Evolutionary conservation across 1,139 yeast genomes (phyloP).

Genomic region (Pichia sp.): DNA sequence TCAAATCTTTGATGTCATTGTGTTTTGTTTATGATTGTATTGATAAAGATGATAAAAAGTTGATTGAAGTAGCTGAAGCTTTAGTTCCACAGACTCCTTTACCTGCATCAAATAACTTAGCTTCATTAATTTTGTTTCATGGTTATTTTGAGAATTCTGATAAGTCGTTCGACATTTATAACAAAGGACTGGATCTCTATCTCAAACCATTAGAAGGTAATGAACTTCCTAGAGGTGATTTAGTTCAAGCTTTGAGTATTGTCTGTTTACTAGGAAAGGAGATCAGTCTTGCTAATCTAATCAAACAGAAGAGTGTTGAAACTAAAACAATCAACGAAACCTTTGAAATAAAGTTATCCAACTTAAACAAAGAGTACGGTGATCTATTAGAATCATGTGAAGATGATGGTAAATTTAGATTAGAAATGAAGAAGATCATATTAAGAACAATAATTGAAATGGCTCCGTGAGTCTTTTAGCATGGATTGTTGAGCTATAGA

Average conservation of each 20-base stretch:
- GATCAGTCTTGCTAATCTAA: slow-evolving; percentile 52
- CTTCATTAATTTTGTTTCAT: slow-evolving; percentile 39
- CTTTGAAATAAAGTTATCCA: slow-evolving; percentile 37
- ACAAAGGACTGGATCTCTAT: slow-evolving; percentile 29
- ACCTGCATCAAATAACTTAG: slow-evolving; percentile 34
- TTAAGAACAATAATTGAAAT: slow-evolving; percentile 14
- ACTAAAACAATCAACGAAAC: slow-evolving; percentile 35
- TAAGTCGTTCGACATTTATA: slow-evolving; percentile 41
- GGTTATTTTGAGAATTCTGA: slow-evolving; percentile 37
- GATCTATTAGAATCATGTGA: slow-evolving; percentile 28
- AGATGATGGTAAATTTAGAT: slow-evolving; percentile 11
- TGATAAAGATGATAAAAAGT: slow-evolving; percentile 26
- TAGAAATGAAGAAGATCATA: slow-evolving; percentile 12
- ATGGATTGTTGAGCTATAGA: no score
- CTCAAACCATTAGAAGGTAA: slow-evolving; percentile 14
- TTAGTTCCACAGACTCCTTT: slow-evolving; percentile 31
- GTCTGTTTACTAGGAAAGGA: slow-evolving; percentile 44
- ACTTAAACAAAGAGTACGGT: slow-evolving; percentile 47
- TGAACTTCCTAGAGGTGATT: slow-evolving; percentile 37
- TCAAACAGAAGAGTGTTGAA: slow-evolving; percentile 48
- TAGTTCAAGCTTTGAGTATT: slow-evolving; percentile 47
- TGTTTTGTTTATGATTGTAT: slow-evolving; percentile 37
- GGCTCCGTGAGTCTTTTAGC: slow-evolving; percentile 9
- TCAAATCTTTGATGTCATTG: slow-evolving; percentile 29
- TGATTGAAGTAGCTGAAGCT: slow-evolving; percentile 38